phyloP scores from a whole-genome alignment of 805 yeast genomes.

The Saturnispora sekii region DNA sequence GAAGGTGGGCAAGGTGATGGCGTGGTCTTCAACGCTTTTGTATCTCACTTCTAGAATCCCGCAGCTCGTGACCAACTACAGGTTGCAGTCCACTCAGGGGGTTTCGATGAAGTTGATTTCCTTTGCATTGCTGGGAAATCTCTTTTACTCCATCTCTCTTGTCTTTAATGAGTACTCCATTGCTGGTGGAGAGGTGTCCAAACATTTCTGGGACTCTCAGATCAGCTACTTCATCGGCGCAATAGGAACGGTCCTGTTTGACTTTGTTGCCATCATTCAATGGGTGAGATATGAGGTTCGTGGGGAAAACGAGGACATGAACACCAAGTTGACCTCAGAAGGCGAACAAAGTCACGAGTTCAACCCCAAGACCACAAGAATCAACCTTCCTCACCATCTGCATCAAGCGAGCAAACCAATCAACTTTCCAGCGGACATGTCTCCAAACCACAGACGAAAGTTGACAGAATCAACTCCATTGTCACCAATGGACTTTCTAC shows the following conservation, averaged over 20 bases:
- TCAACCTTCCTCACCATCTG: background rate
- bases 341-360: too few relatives aligned
- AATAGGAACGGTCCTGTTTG: constrained; percentile 43
- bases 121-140: constrained; percentile 41
- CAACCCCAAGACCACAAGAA: background rate
- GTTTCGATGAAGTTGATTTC: constrained; percentile 39
- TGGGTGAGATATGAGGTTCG: constrained; percentile 21
- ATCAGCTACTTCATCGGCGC: constrained; percentile 40
- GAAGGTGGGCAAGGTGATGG: constrained; percentile 27
- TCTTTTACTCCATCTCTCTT: constrained; percentile 40
- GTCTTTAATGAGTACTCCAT: constrained; percentile 34
- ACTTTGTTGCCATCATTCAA: constrained; percentile 35
- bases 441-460: constrained; percentile 22
- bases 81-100: constrained; percentile 39
- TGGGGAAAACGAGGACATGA: too few relatives aligned
- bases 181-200: constrained; percentile 24
- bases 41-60: constrained; percentile 44
- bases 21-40: constrained; percentile 43
- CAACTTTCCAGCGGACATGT: constrained; percentile 6
- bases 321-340: too few relatives aligned
- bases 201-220: constrained; percentile 32
- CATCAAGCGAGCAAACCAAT: background rate
- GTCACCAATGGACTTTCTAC: constrained; percentile 29
- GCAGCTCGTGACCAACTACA: constrained; percentile 38
- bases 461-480: constrained; percentile 27